A percentile compares a stretch with the other conserved stretches of the same genome.
Evolutionary conservation across 2,329 filamentous ascomycete genomes (phyloP).

Genomic region (Penicillium sp.): DNA sequence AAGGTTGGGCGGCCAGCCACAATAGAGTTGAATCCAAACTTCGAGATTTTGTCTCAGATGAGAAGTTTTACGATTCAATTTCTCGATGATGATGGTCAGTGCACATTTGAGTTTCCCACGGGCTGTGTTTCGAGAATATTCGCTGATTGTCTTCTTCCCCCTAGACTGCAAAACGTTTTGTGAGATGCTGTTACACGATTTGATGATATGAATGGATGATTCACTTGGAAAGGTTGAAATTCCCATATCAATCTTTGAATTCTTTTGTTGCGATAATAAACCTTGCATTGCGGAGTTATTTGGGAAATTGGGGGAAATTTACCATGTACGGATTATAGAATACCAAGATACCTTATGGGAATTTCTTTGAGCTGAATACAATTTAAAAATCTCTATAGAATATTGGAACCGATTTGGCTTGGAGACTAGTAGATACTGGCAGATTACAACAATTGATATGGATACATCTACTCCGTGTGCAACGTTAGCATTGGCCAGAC

Average conservation of each 20-base stretch:
- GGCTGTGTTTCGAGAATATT: background rate
- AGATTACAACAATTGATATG: too few relatives aligned
- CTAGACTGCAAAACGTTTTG: conserved; percentile 35
- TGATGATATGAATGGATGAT: conserved; percentile 28
- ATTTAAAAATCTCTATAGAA: too few relatives aligned
- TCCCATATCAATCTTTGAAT: background rate
- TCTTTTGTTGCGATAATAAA: conserved; percentile 1
- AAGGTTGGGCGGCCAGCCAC: conserved; percentile 39
- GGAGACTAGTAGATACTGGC: too few relatives aligned
- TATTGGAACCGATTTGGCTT: too few relatives aligned
- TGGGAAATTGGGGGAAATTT: background rate
- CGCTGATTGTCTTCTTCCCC: conserved; percentile 13
- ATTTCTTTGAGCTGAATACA: background rate
- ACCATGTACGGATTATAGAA: conserved; percentile 1
- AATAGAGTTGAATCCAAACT: conserved; percentile 42
- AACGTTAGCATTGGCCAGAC: too few relatives aligned
- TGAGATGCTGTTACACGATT: conserved; percentile 29
- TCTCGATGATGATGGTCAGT: conserved; percentile 41
- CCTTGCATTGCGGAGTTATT: conserved; percentile 23
- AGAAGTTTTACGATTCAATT: conserved; percentile 40
- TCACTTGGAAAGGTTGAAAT: background rate
- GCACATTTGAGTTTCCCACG: background rate
- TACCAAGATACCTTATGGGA: conserved; percentile 5
- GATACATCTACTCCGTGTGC: too few relatives aligned
- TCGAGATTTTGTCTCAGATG: conserved; percentile 43